Conservation (phyloP, 495 filamentous ascomycete genomes). For the Stereocaulon alpinum region DNA sequence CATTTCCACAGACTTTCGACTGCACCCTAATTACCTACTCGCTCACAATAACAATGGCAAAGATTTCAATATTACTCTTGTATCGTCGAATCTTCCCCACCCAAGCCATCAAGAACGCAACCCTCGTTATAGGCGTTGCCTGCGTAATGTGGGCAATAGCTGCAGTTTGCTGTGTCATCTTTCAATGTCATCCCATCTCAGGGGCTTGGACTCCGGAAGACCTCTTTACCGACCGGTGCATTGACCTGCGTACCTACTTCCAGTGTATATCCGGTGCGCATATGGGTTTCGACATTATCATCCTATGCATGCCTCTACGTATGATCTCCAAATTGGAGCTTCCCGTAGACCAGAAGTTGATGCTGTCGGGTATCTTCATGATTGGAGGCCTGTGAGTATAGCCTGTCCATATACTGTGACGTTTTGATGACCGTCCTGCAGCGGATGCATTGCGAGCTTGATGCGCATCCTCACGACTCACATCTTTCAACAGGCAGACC, state of each 20-base stretch:
- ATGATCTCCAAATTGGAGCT: slow-evolving; percentile 19
- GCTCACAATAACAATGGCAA: slow-evolving; percentile 26
- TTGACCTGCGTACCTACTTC: slow-evolving; percentile 34
- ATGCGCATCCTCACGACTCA: slow-evolving; percentile 25
- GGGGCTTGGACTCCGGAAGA: slow-evolving; percentile 30
- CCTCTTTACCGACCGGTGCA: slow-evolving; percentile 29
- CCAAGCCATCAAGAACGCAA: slow-evolving; percentile 21
- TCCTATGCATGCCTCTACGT: slow-evolving; percentile 33
- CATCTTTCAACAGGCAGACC: slow-evolving; percentile 7
- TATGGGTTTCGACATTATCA: slow-evolving; percentile 36
- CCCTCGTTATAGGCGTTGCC: slow-evolving; percentile 29
- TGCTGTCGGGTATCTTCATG: slow-evolving; percentile 21
- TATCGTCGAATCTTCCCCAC: slow-evolving; percentile 31
- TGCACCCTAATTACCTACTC: slow-evolving; percentile 30
- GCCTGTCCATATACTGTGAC: background rate
- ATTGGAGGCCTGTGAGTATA: slow-evolving; percentile 24
- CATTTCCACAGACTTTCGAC: slow-evolving; percentile 22
- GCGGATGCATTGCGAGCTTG: slow-evolving; percentile 27
- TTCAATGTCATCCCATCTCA: slow-evolving; percentile 36
- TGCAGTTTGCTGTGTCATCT: slow-evolving; percentile 34
- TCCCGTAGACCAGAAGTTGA: slow-evolving; percentile 16
- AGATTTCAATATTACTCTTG: slow-evolving; percentile 29
- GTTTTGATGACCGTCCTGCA: background rate
- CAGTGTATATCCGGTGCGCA: slow-evolving; percentile 35
- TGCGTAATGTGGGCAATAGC: slow-evolving; percentile 31